Evolutionary conservation across 1,284 basidiomycete species (phyloP), one percentile per base, ranked within the genome.

Genomic region (Leccinum solheimii): DNA sequence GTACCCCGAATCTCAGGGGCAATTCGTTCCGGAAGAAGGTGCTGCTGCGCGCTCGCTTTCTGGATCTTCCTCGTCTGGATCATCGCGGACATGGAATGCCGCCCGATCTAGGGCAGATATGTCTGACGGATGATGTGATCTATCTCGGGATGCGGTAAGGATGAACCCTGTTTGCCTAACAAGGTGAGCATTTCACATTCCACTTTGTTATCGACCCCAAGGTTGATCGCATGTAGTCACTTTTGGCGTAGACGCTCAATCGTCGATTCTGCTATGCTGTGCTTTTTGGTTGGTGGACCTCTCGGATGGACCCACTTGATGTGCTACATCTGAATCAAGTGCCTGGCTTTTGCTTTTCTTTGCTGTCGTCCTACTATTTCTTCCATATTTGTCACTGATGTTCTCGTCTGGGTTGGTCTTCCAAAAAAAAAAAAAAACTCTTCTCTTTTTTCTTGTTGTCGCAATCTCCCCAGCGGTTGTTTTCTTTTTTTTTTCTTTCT

Each of bases 11-110:
- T 43, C 40, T 23, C 59, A 60, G 32, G 67, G 14, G 1, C 40
- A 56, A 30, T 30, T 48, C 8, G 54, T 11, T 21, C 43, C 11
- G 11, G 43, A 45, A 45, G 19, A 65, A n/a, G 62, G 51, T 3
- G 49, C 52, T 38, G 26, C 3, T n/a, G 21, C 14, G 7, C 57
- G 13, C 3, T 55, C 63, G 1, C 59, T 66, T 21, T 52, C 62
- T 3, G 61, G 43, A 23, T 64, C 65, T 9, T 55, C 62, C 1
- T 65, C 69, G 1, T 68, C 66, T 5, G 64, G 62, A 16, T 73
- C 65, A 36, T 67, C 71, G 32, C 71, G 56, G 27, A 67, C 66
- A 26, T 67, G 69, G 63, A 61, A 60, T 16, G 55, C 55, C 21
- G 23, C 57, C 9, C 61, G 58, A 56, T 61, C 60, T 13, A 49